These are phyloP conservation scores for Yamadazyma phyllophila DNA, from an alignment of 805 yeast species.

Conservation along the genomic window DNA sequence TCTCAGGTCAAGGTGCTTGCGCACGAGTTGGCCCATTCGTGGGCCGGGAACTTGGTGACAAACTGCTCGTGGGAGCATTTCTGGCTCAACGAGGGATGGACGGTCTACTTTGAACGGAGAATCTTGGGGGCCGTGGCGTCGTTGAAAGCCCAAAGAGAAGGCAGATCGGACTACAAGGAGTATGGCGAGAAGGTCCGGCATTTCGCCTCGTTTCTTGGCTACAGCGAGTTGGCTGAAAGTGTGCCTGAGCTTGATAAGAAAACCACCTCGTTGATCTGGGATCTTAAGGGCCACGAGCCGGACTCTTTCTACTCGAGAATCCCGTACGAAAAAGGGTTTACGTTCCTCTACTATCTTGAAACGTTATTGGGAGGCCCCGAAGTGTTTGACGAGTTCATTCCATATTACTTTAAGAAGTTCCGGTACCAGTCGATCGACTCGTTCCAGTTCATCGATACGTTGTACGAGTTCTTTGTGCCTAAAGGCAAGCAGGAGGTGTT, in stretches of 20 bases:
- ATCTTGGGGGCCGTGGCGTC: constrained; percentile 31
- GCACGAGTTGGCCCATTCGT: constrained; percentile 38
- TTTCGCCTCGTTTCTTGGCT: constrained; percentile 31
- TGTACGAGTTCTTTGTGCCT: constrained; percentile 24
- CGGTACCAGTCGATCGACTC: constrained; percentile 28
- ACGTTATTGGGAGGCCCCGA: constrained; percentile 20
- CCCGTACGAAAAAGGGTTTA: constrained; percentile 38
- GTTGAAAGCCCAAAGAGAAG: constrained; percentile 19
- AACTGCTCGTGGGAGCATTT: constrained; percentile 38
- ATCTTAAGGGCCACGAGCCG: constrained; percentile 22
- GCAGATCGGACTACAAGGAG: constrained; percentile 15
- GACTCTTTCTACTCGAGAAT: constrained; percentile 32
- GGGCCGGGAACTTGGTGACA: constrained; percentile 39
- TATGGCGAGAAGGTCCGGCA: constrained; percentile 33
- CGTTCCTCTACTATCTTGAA: constrained; percentile 29
- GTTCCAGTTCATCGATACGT: constrained; percentile 23
- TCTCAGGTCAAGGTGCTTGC: constrained; percentile 35
- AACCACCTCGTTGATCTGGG: constrained; percentile 25
- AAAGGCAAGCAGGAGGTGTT: constrained; percentile 18
- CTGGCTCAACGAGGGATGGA: constrained; percentile 40
- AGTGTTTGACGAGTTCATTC: constrained; percentile 29
- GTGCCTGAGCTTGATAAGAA: constrained; percentile 20
- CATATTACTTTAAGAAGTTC: constrained; percentile 27
- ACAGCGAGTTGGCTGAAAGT: constrained; percentile 27
- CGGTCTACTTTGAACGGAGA: constrained; percentile 34